These are phyloP conservation scores for Mallotus japonicus DNA, from an alignment of 441 rosid species.

Conservation along the genomic window DNA sequence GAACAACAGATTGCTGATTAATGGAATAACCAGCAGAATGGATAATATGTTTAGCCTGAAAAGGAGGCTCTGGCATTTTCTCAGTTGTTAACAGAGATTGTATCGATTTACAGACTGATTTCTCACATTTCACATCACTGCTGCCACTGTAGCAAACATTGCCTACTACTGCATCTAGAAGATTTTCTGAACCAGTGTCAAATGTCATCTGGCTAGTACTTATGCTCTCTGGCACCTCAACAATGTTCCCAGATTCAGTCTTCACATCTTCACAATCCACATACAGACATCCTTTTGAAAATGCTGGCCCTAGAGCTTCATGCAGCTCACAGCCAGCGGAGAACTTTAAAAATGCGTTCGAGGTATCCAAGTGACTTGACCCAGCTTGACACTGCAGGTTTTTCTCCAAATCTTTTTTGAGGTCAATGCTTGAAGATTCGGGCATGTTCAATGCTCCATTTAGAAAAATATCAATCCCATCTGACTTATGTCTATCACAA, in stretches of 20 bases:
- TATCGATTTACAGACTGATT: constrained; percentile 48
- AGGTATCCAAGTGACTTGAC: constrained; percentile 35
- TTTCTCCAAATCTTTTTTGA: constrained; percentile 36
- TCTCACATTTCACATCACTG: constrained; percentile 50
- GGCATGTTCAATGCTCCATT: constrained; percentile 36
- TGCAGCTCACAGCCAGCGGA: constrained; percentile 75
- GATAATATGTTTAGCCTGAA: constrained; percentile 37
- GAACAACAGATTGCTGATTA: constrained; percentile 42
- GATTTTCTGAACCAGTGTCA: constrained; percentile 67
- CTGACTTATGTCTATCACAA: constrained; percentile 34
- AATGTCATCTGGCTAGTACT: constrained; percentile 56
- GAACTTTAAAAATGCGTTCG: constrained; percentile 46
- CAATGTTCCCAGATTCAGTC: constrained; percentile 39
- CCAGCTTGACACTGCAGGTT: constrained; percentile 38
- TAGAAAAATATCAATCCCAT: constrained; percentile 31
- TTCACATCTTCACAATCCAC: constrained; percentile 47
- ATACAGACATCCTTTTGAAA: constrained; percentile 38
- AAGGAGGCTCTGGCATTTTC: constrained; percentile 48
- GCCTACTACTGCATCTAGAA: constrained; percentile 88
- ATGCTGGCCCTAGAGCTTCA: constrained; percentile 81
- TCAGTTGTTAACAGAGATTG: constrained; percentile 54
- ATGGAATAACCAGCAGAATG: constrained; percentile 48
- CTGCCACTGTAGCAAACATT: constrained; percentile 53
- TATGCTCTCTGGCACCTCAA: constrained; percentile 49
- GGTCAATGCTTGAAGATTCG: constrained; percentile 38